Base-by-base conservation (phyloP, 164 flowering plant species). In the Umbellularia californica region DNA sequence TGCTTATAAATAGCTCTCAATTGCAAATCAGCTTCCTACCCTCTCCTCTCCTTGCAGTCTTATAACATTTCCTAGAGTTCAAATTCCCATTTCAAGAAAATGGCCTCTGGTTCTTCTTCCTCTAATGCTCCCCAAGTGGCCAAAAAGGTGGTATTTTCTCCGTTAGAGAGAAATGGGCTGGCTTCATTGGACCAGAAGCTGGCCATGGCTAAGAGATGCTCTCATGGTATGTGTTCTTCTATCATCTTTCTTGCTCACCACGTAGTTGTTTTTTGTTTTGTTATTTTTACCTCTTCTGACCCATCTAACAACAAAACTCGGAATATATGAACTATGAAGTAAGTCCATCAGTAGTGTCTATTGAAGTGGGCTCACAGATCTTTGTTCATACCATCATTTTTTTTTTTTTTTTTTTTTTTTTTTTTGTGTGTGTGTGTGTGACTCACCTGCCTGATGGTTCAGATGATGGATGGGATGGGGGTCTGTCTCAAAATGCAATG, bases 181-280 rank as follows among this genome's bases (percentile, higher is more conserved):
- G 83, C 82, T 75, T 79, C 90, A 6, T 74, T 82, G 25, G 95
- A 92, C 78, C 95, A 89, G 64, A 91, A 72, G 83, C 85, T 91
- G 62, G 92, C 97, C 79, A 69, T 90, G 84, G 97, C 97, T 41
- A 91, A 89, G 76, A 87, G 89, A 24, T 90, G 89, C 65, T 83
- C 94, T 78, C 95, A 79, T 81, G 95, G 97, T 92, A 81, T 2
- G 62, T 27, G 13, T 10, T 47, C 23, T 47, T 35, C 52, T 35
- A 3, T 47, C 15, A 9, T 69, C 14, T 17, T 35, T 35, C n/a
- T 47, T 69, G 52, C 11, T 69, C 50, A 27, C 20, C 47, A 35
- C 47, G 1, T 33, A 33, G 6, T 6, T 14, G 0, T 17, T 52
- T 14, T 52, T 17, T n/a, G n/a, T n/a, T 12, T 51, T 27, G 0